Percentiles rank a stretch among this genome's conserved stretches.
Evolutionary conservation across 2,329 filamentous ascomycete genomes (phyloP).

Genomic region (Cordyceps militaris): DNA sequence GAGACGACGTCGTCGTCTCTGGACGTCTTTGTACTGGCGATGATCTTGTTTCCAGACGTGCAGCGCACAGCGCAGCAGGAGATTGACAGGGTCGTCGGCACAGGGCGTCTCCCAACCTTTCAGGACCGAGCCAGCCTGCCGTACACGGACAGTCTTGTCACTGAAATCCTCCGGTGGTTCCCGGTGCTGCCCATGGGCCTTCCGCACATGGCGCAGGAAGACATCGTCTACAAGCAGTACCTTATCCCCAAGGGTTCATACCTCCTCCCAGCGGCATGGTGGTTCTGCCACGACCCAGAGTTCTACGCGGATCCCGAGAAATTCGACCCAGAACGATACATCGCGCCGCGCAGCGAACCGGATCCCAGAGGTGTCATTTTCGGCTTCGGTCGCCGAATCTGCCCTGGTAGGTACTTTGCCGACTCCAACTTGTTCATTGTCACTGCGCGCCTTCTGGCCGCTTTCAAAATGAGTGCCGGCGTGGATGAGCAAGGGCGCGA

Average conservation of each 20-base stretch:
- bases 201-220: constrained; percentile 29
- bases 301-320: constrained; percentile 44
- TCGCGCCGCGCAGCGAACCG: constrained; percentile 22
- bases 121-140: constrained; percentile 22
- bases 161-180: constrained; percentile 26
- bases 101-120: constrained; percentile 20
- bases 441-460: constrained; percentile 36
- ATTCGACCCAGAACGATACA: constrained; percentile 29
- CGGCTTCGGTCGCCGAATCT: constrained; percentile 31
- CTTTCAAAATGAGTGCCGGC: constrained; percentile 27
- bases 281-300: constrained; percentile 56
- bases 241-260: constrained; percentile 23
- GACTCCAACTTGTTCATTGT: constrained; percentile 25
- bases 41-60: constrained; percentile 20
- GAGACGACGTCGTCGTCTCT: not conserved
- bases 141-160: constrained; percentile 24
- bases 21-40: constrained; percentile 18
- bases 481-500: not conserved
- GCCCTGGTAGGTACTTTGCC: constrained; percentile 27
- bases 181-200: constrained; percentile 30
- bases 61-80: constrained; percentile 21
- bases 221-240: constrained; percentile 18
- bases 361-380: constrained; percentile 24
- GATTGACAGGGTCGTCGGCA: constrained; percentile 23
- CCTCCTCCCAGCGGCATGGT: constrained; percentile 22